Base-by-base conservation (phyloP, 345 rosid genomes). In the Populus euphratica region DNA sequence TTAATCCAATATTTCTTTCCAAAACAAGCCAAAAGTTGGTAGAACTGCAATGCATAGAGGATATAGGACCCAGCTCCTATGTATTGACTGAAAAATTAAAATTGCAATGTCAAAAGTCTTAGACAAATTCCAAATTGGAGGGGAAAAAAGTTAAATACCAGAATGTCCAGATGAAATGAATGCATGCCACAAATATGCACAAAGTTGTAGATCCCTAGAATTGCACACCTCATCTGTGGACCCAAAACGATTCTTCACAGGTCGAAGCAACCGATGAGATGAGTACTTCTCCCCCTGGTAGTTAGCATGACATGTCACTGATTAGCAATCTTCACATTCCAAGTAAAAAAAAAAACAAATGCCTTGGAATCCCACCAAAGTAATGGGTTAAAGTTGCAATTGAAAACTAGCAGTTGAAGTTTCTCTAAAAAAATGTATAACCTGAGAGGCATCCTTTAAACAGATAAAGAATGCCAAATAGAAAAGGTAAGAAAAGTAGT, bases 161-260 rank as follows among this genome's bases (percentile, higher is more conserved):
- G 9, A 29, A 62, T 52, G 21, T 31, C 44, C 29, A 66, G 6
- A 20, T 54, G 23, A 47, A 67, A 39, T 54, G 47, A 2, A 36
- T 43, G 23, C 38, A 39, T 33, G 36, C 43, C 29, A 59, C 8
- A 71, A 73, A 62, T 23, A 72, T 16, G 70, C 43, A 72, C 41
- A 72, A 69, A 14, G 69, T 20, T 56, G 44, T 41, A 77, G 16
- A 62, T 70, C 64, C 73, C 20, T 25, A 61, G 52, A 73, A 69
- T 16, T 25, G 59, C 85, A 78, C 73, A 94, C 98, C 92, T 95
- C 99, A 83, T 95, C 97, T 2, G 91, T 90, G 69, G 95, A 93
- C 65, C 98, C 98, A 83, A 89, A 94, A 54, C 98, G 97, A 81
- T 94, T 94, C 89, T 94, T 94, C 82, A 90, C 94, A 18, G 98